phyloP scores from a whole-genome alignment of 1,139 yeast species.

The Blastobotrys malaysiensis region DNA sequence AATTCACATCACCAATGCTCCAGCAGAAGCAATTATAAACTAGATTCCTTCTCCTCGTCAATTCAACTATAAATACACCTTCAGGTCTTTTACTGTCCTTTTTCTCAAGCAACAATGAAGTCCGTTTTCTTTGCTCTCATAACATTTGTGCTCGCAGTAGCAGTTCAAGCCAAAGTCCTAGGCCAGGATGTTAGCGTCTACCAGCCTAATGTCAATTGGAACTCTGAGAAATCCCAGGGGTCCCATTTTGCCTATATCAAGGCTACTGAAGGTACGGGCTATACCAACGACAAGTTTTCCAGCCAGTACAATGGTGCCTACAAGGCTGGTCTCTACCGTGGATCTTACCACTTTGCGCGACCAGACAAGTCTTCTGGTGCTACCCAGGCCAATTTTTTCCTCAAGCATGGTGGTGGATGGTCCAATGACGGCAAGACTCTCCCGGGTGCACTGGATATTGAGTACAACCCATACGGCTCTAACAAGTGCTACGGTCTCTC shows the following conservation, averaged over 20 bases:
- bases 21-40: not conserved
- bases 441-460: constrained; percentile 1
- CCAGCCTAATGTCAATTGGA: constrained; percentile 2
- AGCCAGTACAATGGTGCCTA: constrained; percentile 1
- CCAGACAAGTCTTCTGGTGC: not conserved
- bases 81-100: not conserved
- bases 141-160: not conserved
- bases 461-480: constrained; percentile 1
- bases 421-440: constrained; percentile 1
- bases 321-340: constrained; percentile 1
- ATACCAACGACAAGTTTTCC: not conserved
- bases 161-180: not conserved
- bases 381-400: not conserved
- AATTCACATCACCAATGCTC: no score
- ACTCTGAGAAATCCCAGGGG: not conserved
- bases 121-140: not conserved
- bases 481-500: constrained; percentile 4
- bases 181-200: constrained; percentile 2
- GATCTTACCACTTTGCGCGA: constrained; percentile 4
- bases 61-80: not conserved
- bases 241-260: constrained; percentile 3
- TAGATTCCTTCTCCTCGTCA: no score
- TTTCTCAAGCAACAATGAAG: not conserved
- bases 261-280: constrained; percentile 1
- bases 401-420: constrained; percentile 4